Evolutionary conservation across 192 early-diverging fungal species (phyloP).

Genomic region (Thamnidium elegans): DNA sequence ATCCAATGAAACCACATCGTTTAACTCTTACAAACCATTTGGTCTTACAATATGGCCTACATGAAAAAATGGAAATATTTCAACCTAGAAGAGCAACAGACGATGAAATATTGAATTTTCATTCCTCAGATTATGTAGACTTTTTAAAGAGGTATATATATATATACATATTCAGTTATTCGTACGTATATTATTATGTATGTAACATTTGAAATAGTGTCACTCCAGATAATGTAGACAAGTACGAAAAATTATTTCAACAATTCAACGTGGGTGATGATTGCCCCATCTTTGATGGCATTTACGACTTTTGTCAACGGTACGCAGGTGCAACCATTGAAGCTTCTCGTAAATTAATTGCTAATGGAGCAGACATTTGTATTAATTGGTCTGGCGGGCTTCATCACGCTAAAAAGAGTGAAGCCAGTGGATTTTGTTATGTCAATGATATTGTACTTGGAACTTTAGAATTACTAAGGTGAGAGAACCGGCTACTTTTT

Average conservation of each 20-base stretch:
- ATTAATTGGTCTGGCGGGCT: constrained; percentile 99
- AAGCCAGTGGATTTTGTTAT: constrained; percentile 97
- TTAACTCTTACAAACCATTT: constrained; percentile 93
- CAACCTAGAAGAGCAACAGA: constrained; percentile 85
- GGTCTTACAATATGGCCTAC: constrained; percentile 88
- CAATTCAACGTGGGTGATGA: constrained; percentile 95
- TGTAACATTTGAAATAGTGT: constrained; percentile 39
- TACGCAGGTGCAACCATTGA: constrained; percentile 94
- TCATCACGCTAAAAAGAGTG: constrained; percentile 85
- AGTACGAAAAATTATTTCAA: constrained; percentile 53
- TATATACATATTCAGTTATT: neutral
- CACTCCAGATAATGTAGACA: constrained; percentile 68
- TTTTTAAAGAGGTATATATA: constrained; percentile 74
- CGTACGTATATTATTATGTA: neutral
- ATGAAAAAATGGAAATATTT: constrained; percentile 86
- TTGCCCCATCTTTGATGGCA: constrained; percentile 95
- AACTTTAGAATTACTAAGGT: constrained; percentile 82
- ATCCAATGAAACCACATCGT: constrained; percentile 92
- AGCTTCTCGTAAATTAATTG: constrained; percentile 80
- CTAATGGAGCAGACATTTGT: constrained; percentile 82
- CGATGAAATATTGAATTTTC: constrained; percentile 90
- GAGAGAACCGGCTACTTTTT: no score
- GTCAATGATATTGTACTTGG: constrained; percentile 97
- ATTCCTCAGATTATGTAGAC: constrained; percentile 93
- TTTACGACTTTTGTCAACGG: constrained; percentile 92